Conservation (phyloP, 768 basidiomycete species). For the Lactifluus piperatus region DNA sequence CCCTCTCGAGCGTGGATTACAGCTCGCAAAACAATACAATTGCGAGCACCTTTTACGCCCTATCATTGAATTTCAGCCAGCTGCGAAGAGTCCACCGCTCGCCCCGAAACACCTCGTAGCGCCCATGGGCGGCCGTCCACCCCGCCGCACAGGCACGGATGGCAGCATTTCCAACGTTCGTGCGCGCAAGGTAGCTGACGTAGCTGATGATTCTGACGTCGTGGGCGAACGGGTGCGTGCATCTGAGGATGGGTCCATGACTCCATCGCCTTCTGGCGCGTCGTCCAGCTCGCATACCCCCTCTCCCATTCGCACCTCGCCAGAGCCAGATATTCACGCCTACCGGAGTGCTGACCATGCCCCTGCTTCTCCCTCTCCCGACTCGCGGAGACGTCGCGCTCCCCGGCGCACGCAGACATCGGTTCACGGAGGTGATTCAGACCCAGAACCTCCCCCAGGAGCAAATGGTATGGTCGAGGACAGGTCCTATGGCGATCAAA, state of each 20-base stretch:
- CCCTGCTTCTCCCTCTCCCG: slow-evolving; percentile 28
- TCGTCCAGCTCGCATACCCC: slow-evolving; percentile 90
- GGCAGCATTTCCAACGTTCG: slow-evolving; percentile 28
- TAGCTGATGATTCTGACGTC: slow-evolving; percentile 44
- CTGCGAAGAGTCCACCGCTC: slow-evolving; percentile 83
- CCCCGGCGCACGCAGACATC: slow-evolving; percentile 39
- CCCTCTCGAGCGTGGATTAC: slow-evolving; percentile 83
- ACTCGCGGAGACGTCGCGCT: slow-evolving; percentile 37
- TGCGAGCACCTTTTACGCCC: slow-evolving; percentile 82
- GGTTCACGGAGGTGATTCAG: slow-evolving; percentile 33
- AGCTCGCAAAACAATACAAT: slow-evolving; percentile 85
- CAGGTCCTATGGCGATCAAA: slow-evolving; percentile 85
- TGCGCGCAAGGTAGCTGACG: slow-evolving; percentile 46
- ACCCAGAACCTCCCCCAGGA: slow-evolving; percentile 32
- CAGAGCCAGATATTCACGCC: slow-evolving; percentile 36
- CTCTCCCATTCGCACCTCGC: slow-evolving; percentile 69
- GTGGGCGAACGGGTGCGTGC: slow-evolving; percentile 54
- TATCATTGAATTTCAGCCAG: slow-evolving; percentile 89
- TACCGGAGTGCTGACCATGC: slow-evolving; percentile 34
- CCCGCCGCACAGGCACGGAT: slow-evolving; percentile 24
- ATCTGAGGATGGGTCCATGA: slow-evolving; percentile 86
- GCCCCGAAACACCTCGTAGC: slow-evolving; percentile 95
- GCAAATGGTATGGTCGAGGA: slow-evolving; percentile 44
- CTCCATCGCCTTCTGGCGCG: slow-evolving; percentile 77
- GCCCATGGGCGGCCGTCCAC: slow-evolving; percentile 43